Percentiles rank a stretch among this genome's conserved stretches.
Conservation (phyloP, 345 rosid species). For the Streptanthus diversifolius region DNA sequence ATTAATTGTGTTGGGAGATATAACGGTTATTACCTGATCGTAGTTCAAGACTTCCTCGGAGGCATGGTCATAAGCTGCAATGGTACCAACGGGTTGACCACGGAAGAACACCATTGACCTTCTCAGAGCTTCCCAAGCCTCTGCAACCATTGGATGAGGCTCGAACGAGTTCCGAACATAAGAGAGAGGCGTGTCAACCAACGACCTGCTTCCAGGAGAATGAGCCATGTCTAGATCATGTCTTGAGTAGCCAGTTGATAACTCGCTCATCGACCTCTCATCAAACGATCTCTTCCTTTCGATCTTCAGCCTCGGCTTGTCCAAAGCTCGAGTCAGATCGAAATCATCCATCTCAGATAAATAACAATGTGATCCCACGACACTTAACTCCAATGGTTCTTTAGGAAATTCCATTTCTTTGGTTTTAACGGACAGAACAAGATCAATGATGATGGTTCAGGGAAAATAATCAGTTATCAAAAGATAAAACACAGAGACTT, state of each 20-base stretch:
- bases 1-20: neutral
- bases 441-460: neutral
- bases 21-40: conserved; percentile 58
- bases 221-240: conserved; percentile 48
- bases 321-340: conserved; percentile 76
- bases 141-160: conserved; percentile 59
- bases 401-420: conserved; percentile 46
- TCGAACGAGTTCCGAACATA: conserved; percentile 83
- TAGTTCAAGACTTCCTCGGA: conserved; percentile 84
- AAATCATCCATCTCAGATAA: conserved; percentile 69
- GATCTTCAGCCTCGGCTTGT: conserved; percentile 82
- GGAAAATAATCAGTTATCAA: neutral
- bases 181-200: conserved; percentile 78
- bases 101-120: conserved; percentile 63
- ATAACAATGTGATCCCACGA: conserved; percentile 67
- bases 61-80: conserved; percentile 81
- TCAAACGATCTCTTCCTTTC: conserved; percentile 93
- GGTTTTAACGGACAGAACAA: conserved; percentile 15
- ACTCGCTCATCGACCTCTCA: conserved; percentile 90
- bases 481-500: neutral
- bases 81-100: conserved; percentile 74
- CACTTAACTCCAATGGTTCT: conserved; percentile 51
- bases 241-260: conserved; percentile 58
- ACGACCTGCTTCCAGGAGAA: conserved; percentile 70
- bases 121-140: conserved; percentile 80